phyloP scores from a whole-genome alignment of 2,329 filamentous ascomycete genomes.

The Delphinella strobiligena region DNA sequence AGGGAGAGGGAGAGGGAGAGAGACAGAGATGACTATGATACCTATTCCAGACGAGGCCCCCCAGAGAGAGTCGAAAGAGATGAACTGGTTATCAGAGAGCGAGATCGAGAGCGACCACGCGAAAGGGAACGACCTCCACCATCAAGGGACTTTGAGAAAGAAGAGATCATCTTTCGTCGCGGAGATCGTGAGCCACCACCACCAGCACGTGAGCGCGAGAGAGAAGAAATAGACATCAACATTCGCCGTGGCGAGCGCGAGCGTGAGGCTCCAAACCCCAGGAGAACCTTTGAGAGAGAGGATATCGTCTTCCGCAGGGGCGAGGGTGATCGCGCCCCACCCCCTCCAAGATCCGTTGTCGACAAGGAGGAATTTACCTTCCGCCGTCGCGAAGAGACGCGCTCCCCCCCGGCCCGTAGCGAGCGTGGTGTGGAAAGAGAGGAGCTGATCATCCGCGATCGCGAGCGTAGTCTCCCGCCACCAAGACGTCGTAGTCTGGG shows the following conservation, averaged over 20 bases:
- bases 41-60: slow-evolving; percentile 8
- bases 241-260: slow-evolving; percentile 9
- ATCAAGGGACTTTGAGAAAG: slow-evolving; percentile 11
- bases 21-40: slow-evolving; percentile 7
- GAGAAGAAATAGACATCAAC: slow-evolving; percentile 9
- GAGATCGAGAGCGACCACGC: slow-evolving; percentile 19
- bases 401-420: slow-evolving; percentile 9
- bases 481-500: slow-evolving; percentile 18
- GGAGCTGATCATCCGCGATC: slow-evolving; percentile 24
- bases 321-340: slow-evolving; percentile 8
- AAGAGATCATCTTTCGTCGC: slow-evolving; percentile 14
- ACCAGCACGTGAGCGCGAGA: slow-evolving; percentile 13
- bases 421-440: slow-evolving; percentile 14
- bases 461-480: slow-evolving; percentile 22
- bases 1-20: slow-evolving; percentile 29
- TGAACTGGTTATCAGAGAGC: slow-evolving; percentile 26
- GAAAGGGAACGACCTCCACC: slow-evolving; percentile 10
- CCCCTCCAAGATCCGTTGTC: slow-evolving; percentile 10
- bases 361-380: slow-evolving; percentile 11
- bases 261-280: slow-evolving; percentile 4
- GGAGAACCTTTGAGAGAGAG: slow-evolving; percentile 18
- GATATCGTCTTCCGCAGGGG: slow-evolving; percentile 24
- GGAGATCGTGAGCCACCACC: slow-evolving; percentile 17
- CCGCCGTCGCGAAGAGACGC: slow-evolving; percentile 10
- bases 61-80: slow-evolving; percentile 26